Evolutionary conservation across 2,329 filamentous ascomycete genomes (phyloP), one percentile per base, ranked within the genome.

Genomic region (Endothia cerciana): DNA sequence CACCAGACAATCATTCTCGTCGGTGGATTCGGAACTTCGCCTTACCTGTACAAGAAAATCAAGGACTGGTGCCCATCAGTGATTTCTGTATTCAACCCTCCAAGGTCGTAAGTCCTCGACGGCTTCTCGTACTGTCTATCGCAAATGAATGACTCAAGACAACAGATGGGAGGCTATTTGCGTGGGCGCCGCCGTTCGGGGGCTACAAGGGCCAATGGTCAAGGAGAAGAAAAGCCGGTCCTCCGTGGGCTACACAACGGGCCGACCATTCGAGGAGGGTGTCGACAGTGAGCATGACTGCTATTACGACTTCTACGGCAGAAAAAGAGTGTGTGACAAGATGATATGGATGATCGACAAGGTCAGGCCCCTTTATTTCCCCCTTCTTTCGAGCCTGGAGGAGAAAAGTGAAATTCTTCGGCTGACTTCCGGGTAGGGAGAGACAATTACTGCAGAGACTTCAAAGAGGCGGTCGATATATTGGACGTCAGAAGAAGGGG

Each of bases 291-390:
- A 40, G 28, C 41, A 22, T 61, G 41, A 49, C 22, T 40, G n/a
- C 43, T 61, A 51, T 28, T 13, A 25, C 30, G 59, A 61, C 22
- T 61, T 61, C 30, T 47, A 38, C n/a, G 43, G 47, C 15, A 49
- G 41, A 36, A 61, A 61, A 30, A 61, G 33, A 19, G 59, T 51
- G 8, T 36, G 41, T 38, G 59, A 51, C n/a, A 49, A 61, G 30
- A 49, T 61, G 59, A 28, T 43, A 19, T 61, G 59, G 59, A 61
- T 61, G 43, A 51, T 61, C 13, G 43, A 47, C n/a, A 61, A 61
- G 45, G 59, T 61, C 11, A 41, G 36, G 19, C 11, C 28, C 5
- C 1, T 10, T 40, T 15, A 4, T n/a, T 30, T n/a, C 0, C 22
- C 10, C 5, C 19, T 7, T n/a, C 15, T n/a, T 25, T 15, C 28